Percentiles rank a stretch among this genome's conserved stretches.
These are phyloP conservation scores for Microdochium nivale DNA, from an alignment of 2,329 filamentous ascomycete species.

Conservation along the genomic window DNA sequence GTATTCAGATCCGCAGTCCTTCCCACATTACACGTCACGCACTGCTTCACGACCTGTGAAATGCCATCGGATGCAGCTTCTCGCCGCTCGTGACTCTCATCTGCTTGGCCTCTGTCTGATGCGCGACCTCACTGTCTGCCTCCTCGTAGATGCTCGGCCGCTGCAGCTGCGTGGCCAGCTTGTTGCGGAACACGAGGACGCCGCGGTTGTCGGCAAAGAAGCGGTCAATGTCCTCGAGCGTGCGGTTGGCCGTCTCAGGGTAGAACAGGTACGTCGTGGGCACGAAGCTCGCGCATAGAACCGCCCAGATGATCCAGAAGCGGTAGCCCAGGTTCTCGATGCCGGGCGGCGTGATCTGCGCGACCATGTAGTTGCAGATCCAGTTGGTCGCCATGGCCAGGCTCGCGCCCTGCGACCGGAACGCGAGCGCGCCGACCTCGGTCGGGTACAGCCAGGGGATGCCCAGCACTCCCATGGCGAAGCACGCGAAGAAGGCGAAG, in stretches of 20 bases:
- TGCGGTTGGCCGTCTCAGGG: constrained; percentile 28
- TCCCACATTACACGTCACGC: too few species aligned
- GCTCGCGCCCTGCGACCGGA: background rate
- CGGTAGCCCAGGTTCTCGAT: constrained; percentile 37
- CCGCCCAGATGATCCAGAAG: constrained; percentile 43
- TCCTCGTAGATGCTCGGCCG: background rate
- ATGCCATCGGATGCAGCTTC: background rate
- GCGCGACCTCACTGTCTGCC: background rate
- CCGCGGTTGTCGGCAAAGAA: constrained; percentile 17
- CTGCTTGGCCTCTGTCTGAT: background rate
- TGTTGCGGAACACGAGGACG: constrained; percentile 11
- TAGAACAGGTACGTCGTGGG: constrained; percentile 40
- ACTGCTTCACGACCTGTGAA: background rate
- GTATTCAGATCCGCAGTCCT: too few species aligned
- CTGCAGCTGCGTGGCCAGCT: background rate
- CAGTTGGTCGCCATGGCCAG: background rate
- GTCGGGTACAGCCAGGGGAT: constrained; percentile 1
- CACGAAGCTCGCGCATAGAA: constrained; percentile 35
- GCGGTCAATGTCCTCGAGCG: constrained; percentile 10
- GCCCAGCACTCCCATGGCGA: background rate
- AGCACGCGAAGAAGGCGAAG: constrained; percentile 12
- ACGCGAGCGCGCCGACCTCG: background rate
- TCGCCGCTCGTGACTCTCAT: background rate
- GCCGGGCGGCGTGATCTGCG: constrained; percentile 21
- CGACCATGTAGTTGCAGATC: constrained; percentile 1